phyloP scores from a whole-genome alignment of 768 basidiomycete genomes.

The Podaxis carcinomalis region DNA sequence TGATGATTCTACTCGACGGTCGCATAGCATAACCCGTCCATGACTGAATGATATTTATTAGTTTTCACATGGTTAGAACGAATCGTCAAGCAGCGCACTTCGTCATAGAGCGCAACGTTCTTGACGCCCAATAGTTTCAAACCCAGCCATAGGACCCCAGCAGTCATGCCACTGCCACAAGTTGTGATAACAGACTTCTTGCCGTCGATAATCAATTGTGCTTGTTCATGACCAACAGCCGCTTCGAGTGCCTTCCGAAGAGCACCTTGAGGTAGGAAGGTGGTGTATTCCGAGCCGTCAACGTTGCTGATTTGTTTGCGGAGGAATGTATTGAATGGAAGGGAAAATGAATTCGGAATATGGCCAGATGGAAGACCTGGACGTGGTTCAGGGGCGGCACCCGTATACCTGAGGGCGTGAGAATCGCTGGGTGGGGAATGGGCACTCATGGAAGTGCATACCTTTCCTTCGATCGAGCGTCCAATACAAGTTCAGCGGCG shows the following conservation, averaged over 20 bases:
- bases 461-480: constrained; percentile 85
- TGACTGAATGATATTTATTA: constrained; percentile 45
- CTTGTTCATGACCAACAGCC: constrained; percentile 56
- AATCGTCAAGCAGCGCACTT: constrained; percentile 49
- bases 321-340: constrained; percentile 81
- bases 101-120: constrained; percentile 81
- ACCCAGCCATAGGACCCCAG: constrained; percentile 91
- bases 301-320: constrained; percentile 30
- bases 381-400: constrained; percentile 84
- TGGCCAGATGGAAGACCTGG: constrained; percentile 87
- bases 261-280: constrained; percentile 51
- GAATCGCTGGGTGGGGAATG: neutral
- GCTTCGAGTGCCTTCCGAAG: constrained; percentile 56
- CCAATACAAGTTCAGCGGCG: constrained; percentile 69
- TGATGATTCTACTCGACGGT: constrained; percentile 68
- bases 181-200: constrained; percentile 61
- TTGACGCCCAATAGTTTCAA: constrained; percentile 64
- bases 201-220: constrained; percentile 56
- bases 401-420: constrained; percentile 60
- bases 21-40: constrained; percentile 94
- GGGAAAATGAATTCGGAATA: constrained; percentile 80
- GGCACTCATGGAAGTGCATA: constrained; percentile 24
- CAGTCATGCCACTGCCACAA: constrained; percentile 99
- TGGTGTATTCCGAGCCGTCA: constrained; percentile 49
- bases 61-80: constrained; percentile 2